Conservation (phyloP, 2,329 filamentous ascomycete species). For the Raffaelea ambrosiae region DNA sequence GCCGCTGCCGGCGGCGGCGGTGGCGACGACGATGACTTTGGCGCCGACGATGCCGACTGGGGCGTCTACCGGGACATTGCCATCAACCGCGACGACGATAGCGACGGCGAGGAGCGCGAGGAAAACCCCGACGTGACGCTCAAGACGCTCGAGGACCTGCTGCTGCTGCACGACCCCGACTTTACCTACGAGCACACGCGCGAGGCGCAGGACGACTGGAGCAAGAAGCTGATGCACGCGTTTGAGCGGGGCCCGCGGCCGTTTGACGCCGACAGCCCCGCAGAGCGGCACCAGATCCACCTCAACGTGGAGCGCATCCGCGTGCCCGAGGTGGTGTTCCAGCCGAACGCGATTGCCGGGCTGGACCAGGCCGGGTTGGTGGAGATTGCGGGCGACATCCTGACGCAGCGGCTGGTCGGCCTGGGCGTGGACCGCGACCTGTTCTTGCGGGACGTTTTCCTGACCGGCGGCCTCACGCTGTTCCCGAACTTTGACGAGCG, state of each 20-base stretch:
- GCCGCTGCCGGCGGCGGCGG: slow-evolving; percentile 73
- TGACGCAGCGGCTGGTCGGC: slow-evolving; percentile 67
- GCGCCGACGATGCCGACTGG: slow-evolving; percentile 96
- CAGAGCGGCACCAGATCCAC: slow-evolving; percentile 79
- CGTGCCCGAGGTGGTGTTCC: slow-evolving; percentile 87
- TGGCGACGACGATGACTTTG: slow-evolving; percentile 91
- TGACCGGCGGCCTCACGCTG: slow-evolving; percentile 87
- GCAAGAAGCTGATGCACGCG: slow-evolving; percentile 79
- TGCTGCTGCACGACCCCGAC: slow-evolving; percentile 75
- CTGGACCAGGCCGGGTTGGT: slow-evolving; percentile 89
- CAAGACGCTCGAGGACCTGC: slow-evolving; percentile 70
- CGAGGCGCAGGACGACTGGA: slow-evolving; percentile 92
- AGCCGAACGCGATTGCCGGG: slow-evolving; percentile 75
- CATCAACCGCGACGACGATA: slow-evolving; percentile 55
- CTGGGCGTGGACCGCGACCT: slow-evolving; percentile 47
- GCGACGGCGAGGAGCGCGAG: slow-evolving; percentile 88
- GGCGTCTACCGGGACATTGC: slow-evolving; percentile 88
- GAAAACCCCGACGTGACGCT: slow-evolving; percentile 71
- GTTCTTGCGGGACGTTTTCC: slow-evolving; percentile 78
- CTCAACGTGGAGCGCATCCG: slow-evolving; percentile 95
- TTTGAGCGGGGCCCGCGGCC: slow-evolving; percentile 84
- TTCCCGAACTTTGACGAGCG: slow-evolving; percentile 83
- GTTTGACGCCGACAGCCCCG: slow-evolving; percentile 71
- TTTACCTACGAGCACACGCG: slow-evolving; percentile 91
- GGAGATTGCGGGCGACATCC: slow-evolving; percentile 84